Conservation (phyloP, 352 stramenopile genomes). For the Phytophthora macrochlamydospora region DNA sequence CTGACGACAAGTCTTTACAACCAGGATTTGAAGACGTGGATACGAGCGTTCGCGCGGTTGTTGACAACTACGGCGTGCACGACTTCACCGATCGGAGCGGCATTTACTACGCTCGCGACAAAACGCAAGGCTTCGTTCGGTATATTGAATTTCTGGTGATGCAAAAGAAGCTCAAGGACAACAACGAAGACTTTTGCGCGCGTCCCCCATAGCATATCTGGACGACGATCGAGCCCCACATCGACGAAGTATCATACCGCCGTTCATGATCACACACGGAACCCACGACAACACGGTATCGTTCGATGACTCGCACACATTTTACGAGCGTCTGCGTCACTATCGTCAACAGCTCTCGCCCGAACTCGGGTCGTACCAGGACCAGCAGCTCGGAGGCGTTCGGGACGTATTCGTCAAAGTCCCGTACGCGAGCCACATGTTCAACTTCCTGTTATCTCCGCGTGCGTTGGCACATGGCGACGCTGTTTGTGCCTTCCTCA, state of each 20-base stretch:
- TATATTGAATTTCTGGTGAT: slow-evolving; percentile 68
- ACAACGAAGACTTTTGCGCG: slow-evolving; percentile 55
- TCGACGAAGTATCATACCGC: slow-evolving; percentile 40
- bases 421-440: slow-evolving; percentile 60
- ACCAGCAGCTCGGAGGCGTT: slow-evolving; percentile 36
- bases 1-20: slow-evolving; percentile 52
- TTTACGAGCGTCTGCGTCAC: slow-evolving; percentile 57
- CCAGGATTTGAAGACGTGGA: slow-evolving; percentile 67
- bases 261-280: slow-evolving; percentile 65
- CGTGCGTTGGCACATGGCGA: slow-evolving; percentile 57
- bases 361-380: slow-evolving; percentile 20
- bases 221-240: slow-evolving; percentile 25
- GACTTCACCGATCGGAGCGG: slow-evolving; percentile 64
- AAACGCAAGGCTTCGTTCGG: slow-evolving; percentile 41
- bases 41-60: slow-evolving; percentile 58
- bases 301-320: slow-evolving; percentile 58
- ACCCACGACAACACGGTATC: slow-evolving; percentile 64
- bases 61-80: slow-evolving; percentile 66
- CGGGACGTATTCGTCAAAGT: slow-evolving; percentile 65
- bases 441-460: slow-evolving; percentile 65
- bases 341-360: slow-evolving; percentile 39
- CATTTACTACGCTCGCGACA: slow-evolving; percentile 56
- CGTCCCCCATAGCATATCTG: slow-evolving; percentile 59
- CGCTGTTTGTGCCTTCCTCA: slow-evolving; percentile 60
- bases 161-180: slow-evolving; percentile 57